Conservation (phyloP, 2,329 filamentous ascomycete species). For the Fusarium beomiforme region DNA sequence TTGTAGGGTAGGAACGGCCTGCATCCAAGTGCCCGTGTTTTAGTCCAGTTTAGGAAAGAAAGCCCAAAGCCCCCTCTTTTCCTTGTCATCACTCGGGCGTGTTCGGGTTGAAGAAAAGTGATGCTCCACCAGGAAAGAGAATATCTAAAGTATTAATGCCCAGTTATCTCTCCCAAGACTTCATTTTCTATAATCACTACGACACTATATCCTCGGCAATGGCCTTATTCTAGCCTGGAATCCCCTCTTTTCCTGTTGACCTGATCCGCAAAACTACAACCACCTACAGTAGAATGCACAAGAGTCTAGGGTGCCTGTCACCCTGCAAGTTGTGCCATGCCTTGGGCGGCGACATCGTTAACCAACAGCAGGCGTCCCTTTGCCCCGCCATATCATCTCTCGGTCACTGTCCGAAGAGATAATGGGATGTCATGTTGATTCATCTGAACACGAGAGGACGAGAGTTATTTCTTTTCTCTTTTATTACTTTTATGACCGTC, state of each 20-base stretch:
- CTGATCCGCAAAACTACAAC: slow-evolving; percentile 17
- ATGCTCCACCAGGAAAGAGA: slow-evolving; percentile 8
- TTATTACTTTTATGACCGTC: slow-evolving; percentile 24
- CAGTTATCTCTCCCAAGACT: slow-evolving; percentile 4
- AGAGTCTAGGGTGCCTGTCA: slow-evolving; percentile 23
- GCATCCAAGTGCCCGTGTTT: slow-evolving; percentile 20
- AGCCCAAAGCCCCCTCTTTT: background rate
- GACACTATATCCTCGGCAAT: slow-evolving; percentile 17
- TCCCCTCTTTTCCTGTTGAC: slow-evolving; percentile 11
- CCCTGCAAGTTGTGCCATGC: slow-evolving; percentile 32
- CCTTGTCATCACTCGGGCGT: slow-evolving; percentile 27
- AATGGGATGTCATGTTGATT: slow-evolving; percentile 35
- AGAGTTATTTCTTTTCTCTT: slow-evolving; percentile 26
- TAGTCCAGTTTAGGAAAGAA: slow-evolving; percentile 20
- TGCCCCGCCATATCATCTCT: slow-evolving; percentile 36
- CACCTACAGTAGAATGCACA: slow-evolving; percentile 6
- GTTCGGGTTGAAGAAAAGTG: slow-evolving; percentile 27
- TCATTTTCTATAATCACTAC: background rate
- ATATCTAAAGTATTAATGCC: slow-evolving; percentile 12
- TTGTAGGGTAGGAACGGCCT: slow-evolving; percentile 18
- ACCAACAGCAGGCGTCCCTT: slow-evolving; percentile 34
- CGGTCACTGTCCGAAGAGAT: slow-evolving; percentile 42
- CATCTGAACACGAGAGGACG: slow-evolving; percentile 22
- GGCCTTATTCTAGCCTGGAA: background rate
- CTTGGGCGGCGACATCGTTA: slow-evolving; percentile 14